Base-by-base conservation (phyloP, 2,329 filamentous ascomycete species). In the Monosporascus sp. region DNA sequence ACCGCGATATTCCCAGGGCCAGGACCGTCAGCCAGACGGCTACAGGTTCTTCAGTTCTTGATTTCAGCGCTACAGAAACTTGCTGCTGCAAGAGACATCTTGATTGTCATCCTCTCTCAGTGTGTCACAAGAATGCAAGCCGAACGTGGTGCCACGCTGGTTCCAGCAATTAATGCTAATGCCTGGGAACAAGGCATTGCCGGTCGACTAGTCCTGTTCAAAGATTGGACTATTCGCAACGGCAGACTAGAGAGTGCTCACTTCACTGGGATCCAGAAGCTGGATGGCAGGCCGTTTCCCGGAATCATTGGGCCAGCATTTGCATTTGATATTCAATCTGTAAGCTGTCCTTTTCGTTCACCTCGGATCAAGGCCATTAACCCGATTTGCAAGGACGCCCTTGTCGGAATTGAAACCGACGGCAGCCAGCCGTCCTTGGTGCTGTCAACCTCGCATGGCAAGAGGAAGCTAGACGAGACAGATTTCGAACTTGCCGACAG, bases 111-210 rank as follows among this genome's bases (percentile, higher is more conserved):
- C 20, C 78, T 91, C 48, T 90, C 85, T 38, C 91, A 95, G 66
- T 90, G 88, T 54, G 87, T 86, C 42, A 95, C 90, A n/a, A 88
- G 85, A 59, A 86, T 95, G 72, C 84, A 87, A 56, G 76, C 77
- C 4, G 85, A 80, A 57, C 78, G 74, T 58, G 81, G 77, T 59
- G 88, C 91, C 15, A 81, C 86, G 11, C 74, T 97, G 48, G 80
- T 86, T 50, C 88, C 91, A 17, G 84, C 89, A 41, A 78, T 97
- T 57, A 86, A 86, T 52, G 85, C 88, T 15, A 78, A 77, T 20
- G 82, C 88, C 42, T 97, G 92, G 92, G 91, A 96, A 55, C 84
- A 83, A 57, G 86, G 84, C 34, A 75, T 96, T 38, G 82, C 83
- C 56, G 88, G 84, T 42, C 80, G 90, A 51, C 68, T 96, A 55